phyloP scores from a whole-genome alignment of 1,139 yeast genomes.

The Blastobotrys indianensis region DNA sequence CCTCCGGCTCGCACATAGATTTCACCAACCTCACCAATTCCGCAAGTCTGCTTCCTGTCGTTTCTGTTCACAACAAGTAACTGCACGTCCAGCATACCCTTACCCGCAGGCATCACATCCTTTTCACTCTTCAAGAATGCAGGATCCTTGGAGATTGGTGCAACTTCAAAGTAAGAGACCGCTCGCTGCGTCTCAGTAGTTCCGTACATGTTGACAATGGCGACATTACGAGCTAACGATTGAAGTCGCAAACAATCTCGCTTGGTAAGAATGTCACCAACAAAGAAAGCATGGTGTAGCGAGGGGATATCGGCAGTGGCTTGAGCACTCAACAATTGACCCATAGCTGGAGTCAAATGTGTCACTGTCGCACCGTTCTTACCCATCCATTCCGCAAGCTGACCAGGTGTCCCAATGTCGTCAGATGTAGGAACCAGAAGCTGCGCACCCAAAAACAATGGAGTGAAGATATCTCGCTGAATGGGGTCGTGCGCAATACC shows the following conservation, averaged over 20 bases:
- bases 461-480: constrained; percentile 98
- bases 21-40: constrained; percentile 98
- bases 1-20: constrained; percentile 98
- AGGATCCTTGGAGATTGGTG: constrained; percentile 63
- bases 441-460: constrained; percentile 90
- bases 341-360: constrained; percentile 99
- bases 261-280: constrained; percentile 94
- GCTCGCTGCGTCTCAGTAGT: constrained; percentile 99
- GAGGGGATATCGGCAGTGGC: constrained; percentile 85
- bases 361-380: constrained; percentile 89
- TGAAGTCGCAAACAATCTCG: constrained; percentile 93
- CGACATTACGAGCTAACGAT: constrained; percentile 81
- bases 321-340: constrained; percentile 92
- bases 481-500: constrained; percentile 99
- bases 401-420: constrained; percentile 98
- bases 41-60: constrained; percentile 84
- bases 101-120: constrained; percentile 97
- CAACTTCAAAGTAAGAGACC: constrained; percentile 87
- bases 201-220: constrained; percentile 97
- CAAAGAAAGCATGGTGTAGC: constrained; percentile 94
- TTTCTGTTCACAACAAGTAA: constrained; percentile 86
- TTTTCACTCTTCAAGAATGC: constrained; percentile 75
- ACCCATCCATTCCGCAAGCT: constrained; percentile 95
- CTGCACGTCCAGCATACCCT: constrained; percentile 95
- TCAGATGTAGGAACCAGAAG: constrained; percentile 90